These are phyloP conservation scores for Protomyces inouyei DNA, from an alignment of 1,139 yeast genomes.

Conservation along the genomic window DNA sequence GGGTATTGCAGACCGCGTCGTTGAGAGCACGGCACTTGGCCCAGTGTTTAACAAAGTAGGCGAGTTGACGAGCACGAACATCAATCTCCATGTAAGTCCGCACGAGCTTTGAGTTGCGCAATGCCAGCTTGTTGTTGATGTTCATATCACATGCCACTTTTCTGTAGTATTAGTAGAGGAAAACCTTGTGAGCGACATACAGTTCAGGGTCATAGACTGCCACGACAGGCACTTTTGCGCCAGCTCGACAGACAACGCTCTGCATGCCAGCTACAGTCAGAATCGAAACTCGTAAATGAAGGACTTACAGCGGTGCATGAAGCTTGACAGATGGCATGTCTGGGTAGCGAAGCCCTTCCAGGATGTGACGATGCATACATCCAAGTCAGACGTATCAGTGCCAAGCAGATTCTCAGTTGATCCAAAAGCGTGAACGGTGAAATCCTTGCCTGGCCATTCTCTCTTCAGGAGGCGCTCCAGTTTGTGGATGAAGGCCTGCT, in stretches of 20 bases:
- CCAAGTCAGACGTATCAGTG: slow-evolving; percentile 34
- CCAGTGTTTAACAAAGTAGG: slow-evolving; percentile 36
- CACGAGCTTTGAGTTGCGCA: slow-evolving; percentile 35
- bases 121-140: slow-evolving; percentile 35
- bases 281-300: neutral
- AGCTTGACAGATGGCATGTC: slow-evolving; percentile 32
- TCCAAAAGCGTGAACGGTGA: slow-evolving; percentile 34
- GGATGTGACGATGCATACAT: slow-evolving; percentile 33
- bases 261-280: slow-evolving; percentile 33
- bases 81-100: slow-evolving; percentile 35
- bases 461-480: slow-evolving; percentile 31
- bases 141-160: slow-evolving; percentile 35
- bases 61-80: slow-evolving; percentile 35
- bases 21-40: slow-evolving; percentile 35
- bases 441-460: slow-evolving; percentile 33
- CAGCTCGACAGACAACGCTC: slow-evolving; percentile 34
- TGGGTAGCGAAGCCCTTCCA: slow-evolving; percentile 15
- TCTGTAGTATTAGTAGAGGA: neutral
- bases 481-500: slow-evolving; percentile 9
- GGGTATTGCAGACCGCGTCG: slow-evolving; percentile 33
- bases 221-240: slow-evolving; percentile 36
- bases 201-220: slow-evolving; percentile 35
- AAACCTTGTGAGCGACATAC: neutral
- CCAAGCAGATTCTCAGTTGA: slow-evolving; percentile 34
- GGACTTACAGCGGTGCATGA: slow-evolving; percentile 31